Evolutionary conservation across 768 basidiomycete species (phyloP), one percentile per base, ranked within the genome.

Genomic region (Hericium rajendrae): DNA sequence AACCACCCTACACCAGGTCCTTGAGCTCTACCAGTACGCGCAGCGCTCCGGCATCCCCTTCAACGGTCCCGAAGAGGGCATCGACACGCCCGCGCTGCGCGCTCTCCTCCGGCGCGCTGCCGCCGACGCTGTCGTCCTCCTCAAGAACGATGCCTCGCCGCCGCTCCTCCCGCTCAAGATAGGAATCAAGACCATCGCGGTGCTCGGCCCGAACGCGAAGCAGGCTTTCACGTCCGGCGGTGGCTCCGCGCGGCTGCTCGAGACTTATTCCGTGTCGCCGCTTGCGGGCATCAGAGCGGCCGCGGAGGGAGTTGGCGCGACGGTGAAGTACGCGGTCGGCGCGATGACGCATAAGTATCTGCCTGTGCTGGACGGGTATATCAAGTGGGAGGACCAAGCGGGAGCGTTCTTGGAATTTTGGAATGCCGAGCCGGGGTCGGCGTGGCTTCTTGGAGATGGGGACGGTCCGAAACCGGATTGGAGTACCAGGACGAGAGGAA

Each of bases 151-250:
- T 4, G 70, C 71, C 8, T 67, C 67, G 2, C 32, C 32, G 32
- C 32, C 32, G 32, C 56, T 84, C 32, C 73, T 86, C 13, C 83
- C 83, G 0, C 67, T 84, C 56, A 64, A 13, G 38, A 51, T 1
- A 48, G 55, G 11, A 32, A 61, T 50, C 49, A 77, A 74, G 60
- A 77, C 71, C 48, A 76, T 86, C 46, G 83, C 80, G 11, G 74
- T 86, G 50, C 82, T 85, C 59, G 84, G 84, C 0, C 81, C 82
- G 3, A 84, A 85, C 66, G 80, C 78, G 6, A 83, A 78, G 64
- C 64, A 68, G 38, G 71, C 75, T 0, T 73, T 78, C 59, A 77
- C 76, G 43, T 81, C 80, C 28, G 82, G 83, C 9, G 83, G 83
- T 40, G 84, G 84, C 22, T 82, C 81, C 10, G 84, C 83, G 2